Evolutionary conservation across 495 filamentous ascomycete species (phyloP).

Genomic region (Hyaloscypha hepaticicola): DNA sequence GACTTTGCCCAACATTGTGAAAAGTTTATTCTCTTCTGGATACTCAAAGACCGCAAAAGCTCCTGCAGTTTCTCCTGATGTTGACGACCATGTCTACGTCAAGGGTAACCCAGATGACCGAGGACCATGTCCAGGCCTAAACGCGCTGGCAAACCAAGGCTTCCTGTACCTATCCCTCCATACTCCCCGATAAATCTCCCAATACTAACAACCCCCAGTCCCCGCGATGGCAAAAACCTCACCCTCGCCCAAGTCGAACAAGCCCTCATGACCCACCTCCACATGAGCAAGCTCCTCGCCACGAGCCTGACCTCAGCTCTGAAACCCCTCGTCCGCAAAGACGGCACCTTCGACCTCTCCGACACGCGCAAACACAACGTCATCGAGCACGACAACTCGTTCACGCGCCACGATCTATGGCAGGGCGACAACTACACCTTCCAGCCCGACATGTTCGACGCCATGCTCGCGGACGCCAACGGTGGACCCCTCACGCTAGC

Average conservation of each 20-base stretch:
- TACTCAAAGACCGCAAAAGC: neutral
- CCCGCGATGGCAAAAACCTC: constrained; percentile 40
- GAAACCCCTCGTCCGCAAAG: constrained; percentile 29
- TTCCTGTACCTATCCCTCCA: constrained; percentile 28
- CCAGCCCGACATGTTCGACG: constrained; percentile 37
- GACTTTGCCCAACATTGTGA: constrained; percentile 13
- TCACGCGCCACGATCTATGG: constrained; percentile 36
- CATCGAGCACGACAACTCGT: constrained; percentile 41
- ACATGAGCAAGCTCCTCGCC: constrained; percentile 31
- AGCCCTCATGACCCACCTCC: constrained; percentile 34
- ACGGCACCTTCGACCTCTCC: constrained; percentile 38
- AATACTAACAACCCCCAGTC: constrained; percentile 25
- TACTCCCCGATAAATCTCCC: constrained; percentile 13
- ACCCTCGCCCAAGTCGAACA: constrained; percentile 32
- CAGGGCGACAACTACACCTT: constrained; percentile 39
- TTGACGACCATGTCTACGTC: constrained; percentile 35
- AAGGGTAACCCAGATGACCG: constrained; percentile 31
- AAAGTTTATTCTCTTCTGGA: constrained; percentile 7
- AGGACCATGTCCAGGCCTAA: constrained; percentile 33
- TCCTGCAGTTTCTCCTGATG: neutral
- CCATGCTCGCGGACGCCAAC: constrained; percentile 34
- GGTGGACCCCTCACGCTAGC: constrained; percentile 33
- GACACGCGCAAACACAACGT: constrained; percentile 37
- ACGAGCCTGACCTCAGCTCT: constrained; percentile 31
- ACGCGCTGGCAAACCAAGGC: constrained; percentile 34